Base-by-base conservation (phyloP, 495 filamentous ascomycete species). In the Xylaria scruposa region DNA sequence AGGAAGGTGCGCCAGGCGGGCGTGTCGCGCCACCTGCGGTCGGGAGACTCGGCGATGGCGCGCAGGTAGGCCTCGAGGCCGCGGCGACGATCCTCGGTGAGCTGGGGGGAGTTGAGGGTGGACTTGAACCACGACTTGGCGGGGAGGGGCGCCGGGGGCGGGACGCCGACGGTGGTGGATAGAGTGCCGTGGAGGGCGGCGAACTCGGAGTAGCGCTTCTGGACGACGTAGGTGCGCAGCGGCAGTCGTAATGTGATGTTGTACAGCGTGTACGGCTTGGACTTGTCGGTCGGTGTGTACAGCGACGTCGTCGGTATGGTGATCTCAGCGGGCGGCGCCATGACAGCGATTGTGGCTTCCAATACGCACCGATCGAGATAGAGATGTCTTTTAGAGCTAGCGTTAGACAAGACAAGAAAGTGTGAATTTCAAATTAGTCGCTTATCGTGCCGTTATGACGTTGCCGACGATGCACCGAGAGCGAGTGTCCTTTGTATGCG, bases 171-270 rank as follows among this genome's bases (percentile, higher is more conserved):
- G 75, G 90, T 85, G 70, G 87, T 81, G 75, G 84, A 85, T 10
- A 99, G 89, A 31, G 87, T 75, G n/a, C 79, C 75, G 85, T 99
- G 90, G 69, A 99, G 91, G 71, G 88, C 79, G 59, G 85, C 83
- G 83, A 99, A 98, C 80, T 98, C 97, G 67, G 91, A 95, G 88
- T 98, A 99, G 76, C 96, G 94, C 82, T 98, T 98, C 72, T 91
- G 90, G 72, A 97, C 86, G 77, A 91, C 92, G 79, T 94, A 93
- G 66, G 93, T 94, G 71, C 94, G 92, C 65, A 99, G 90, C 10
- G 96, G 94, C 4, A 95, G 90, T 70, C 93, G 91, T 74, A 98
- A 86, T 44, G 90, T 91, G 80, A 98, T 94, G 85, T 96, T 93
- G 87, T 98, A 99, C 82, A 93, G 83, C 1, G 96, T 98, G 85